Evolutionary conservation across 257 asterid species (phyloP), one percentile per base, ranked within the genome.

Genomic region (Rhazya stricta): DNA sequence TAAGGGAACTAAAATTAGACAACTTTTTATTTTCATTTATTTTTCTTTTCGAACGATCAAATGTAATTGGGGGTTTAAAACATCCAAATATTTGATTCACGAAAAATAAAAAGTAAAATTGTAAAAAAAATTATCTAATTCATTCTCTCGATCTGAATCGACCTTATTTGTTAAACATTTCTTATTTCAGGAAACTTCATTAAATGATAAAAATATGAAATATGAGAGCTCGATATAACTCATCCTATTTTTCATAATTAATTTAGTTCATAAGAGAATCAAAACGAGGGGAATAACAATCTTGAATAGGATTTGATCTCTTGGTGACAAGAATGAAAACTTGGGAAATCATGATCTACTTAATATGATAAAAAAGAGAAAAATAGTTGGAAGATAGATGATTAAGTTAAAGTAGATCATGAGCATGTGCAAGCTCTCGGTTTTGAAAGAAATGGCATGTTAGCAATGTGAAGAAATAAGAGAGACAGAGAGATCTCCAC

Each of bases 361-460:
- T 51, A 51, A 10, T 3, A 60, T 9, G 67, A 58, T 10, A 18
- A 27, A 32, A 27, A 29, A 16, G 60, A 19, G 23, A 79, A 76
- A 1, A 46, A 15, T 13, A 4, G 19, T 51, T 3, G 25, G 57
- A 51, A 16, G 54, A 50, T 50, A 4, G 57, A 51, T 51, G 54
- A 50, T 50, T 39, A 6, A 4, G 50, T 79, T 62, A 0, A 48
- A 79, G 32, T 34, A 37, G 72, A 54, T 46, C 51, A 57, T 73
- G 34, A 43, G 86, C 91, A 88, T 80, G 93, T 84, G 89, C 34
- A 48, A 72, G 67, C 72, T n/a, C 81, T 84, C 74, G 88, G 34
- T 72, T 75, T 67, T 32, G 6, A 81, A 75, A 75, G 76, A 77
- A 36, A 57, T 54, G 72, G 80, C 88, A 87, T 85, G 86, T 66